Conservation (phyloP, 2,329 filamentous ascomycete species). For the Cercospora berteroae region DNA sequence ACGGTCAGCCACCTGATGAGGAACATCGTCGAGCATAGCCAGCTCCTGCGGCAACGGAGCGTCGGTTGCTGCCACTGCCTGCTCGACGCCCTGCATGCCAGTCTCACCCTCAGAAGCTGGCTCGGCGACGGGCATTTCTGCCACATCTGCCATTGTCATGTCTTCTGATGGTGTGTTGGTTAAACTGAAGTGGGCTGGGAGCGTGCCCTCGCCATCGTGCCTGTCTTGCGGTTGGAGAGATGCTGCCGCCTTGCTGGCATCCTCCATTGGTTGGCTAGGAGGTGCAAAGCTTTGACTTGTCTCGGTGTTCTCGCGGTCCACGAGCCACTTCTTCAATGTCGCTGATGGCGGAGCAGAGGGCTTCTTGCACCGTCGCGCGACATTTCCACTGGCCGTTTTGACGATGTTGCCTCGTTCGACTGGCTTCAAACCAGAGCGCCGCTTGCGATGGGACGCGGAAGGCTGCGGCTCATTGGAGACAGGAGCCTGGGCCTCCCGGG, state of each 20-base stretch:
- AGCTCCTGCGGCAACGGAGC: not conserved
- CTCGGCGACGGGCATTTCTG: not conserved
- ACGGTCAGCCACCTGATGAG: not conserved
- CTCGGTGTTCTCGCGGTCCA: not conserved
- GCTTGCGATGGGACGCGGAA: not conserved
- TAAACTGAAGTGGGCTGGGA: not conserved
- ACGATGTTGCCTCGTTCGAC: not conserved
- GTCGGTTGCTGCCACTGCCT: not conserved
- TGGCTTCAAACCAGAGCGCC: not conserved
- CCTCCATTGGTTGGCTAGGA: not conserved
- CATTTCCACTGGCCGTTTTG: not conserved
- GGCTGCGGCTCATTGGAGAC: not conserved
- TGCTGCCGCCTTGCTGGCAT: too few species aligned
- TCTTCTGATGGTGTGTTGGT: not conserved
- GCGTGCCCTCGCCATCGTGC: not conserved
- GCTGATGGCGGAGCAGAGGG: not conserved
- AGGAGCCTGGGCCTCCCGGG: not conserved
- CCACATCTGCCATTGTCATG: not conserved
- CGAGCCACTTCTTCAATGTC: not conserved
- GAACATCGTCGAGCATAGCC: not conserved
- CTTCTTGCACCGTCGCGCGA: not conserved
- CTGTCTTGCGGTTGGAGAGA: not conserved
- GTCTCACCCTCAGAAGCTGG: not conserved
- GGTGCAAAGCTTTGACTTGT: not conserved
- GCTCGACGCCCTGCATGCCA: not conserved